phyloP scores from a whole-genome alignment of 257 asterid genomes.

The Nyctanthes arbortristis region DNA sequence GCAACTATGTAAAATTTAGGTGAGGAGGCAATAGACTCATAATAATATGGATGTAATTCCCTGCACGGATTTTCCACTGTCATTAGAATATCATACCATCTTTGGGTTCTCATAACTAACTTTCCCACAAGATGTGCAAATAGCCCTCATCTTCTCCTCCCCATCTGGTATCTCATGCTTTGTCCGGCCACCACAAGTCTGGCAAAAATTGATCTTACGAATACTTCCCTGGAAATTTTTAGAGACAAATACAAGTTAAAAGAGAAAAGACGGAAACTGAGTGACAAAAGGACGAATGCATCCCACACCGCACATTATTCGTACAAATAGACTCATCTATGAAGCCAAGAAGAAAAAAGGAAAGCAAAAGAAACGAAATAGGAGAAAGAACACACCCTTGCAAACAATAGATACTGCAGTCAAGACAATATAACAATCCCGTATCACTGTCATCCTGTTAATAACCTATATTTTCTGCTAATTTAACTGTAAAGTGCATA shows the following conservation, averaged over 20 bases:
- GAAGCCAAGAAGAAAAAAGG: neutral
- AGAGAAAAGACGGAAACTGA: neutral
- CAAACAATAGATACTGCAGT: neutral
- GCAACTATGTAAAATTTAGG: too few species aligned
- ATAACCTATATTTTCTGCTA: neutral
- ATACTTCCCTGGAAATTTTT: conserved; percentile 49
- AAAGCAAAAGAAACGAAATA: neutral
- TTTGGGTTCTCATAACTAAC: conserved; percentile 89
- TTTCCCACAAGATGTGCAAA: conserved; percentile 78
- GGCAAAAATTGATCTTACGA: conserved; percentile 81
- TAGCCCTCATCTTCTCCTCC: conserved; percentile 81
- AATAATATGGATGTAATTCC: conserved; percentile 6
- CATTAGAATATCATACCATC: conserved; percentile 55
- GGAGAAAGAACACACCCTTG: neutral
- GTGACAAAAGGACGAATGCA: neutral
- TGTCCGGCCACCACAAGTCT: conserved; percentile 84
- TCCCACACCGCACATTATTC: neutral
- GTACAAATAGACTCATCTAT: neutral
- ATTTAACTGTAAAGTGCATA: neutral
- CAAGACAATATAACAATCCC: neutral
- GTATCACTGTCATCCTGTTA: neutral
- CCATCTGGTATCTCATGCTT: conserved; percentile 92
- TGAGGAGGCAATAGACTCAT: neutral
- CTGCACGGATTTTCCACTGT: conserved; percentile 6
- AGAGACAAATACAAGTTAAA: conserved; percentile 20